Evolutionary conservation across 2,329 filamentous ascomycete genomes (phyloP), one percentile per base, ranked within the genome.

Genomic region (Paramyrothecium sp.): DNA sequence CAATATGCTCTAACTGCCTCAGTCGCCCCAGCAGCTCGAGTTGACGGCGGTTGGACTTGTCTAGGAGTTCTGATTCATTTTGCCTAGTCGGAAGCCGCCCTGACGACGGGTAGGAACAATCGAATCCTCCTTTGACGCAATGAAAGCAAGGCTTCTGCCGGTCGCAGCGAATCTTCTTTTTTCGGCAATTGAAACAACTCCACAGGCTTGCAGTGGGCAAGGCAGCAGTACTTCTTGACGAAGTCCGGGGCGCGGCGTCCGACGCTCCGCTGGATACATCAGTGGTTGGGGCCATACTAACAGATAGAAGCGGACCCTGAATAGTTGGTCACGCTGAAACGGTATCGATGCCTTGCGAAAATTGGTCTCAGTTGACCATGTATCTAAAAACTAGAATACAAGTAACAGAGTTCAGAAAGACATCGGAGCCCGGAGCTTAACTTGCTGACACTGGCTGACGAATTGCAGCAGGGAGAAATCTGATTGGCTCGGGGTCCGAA

Each of bases 181-280:
- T 67, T 13, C 69, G 67, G 49, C 69, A 72, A 22, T 63, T 64
- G 30, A 71, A 60, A 47, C 69, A 72, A 58, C 67, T 72, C 69
- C 69, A 72, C 55, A 67, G 13, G 38, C 38, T 44, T 30, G 26
- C 26, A 44, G 13, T 16, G 38, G 38, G 38, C n/a, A 19, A 19
- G 38, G 5, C n/a, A 16, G 38, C 13, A 19, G 13, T 44, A 44
- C n/a, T 12, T 19, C 13, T 44, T 19, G 38, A n/a, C n/a, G n/a
- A 17, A 5, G 38, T 19, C 38, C 38, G 38, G n/a, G 38, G 13
- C 4, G 38, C n/a, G 13, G 38, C 38, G n/a, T 44, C 38, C 13
- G 38, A 44, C 38, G 26, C 26, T 30, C 26, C 26, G 26, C 26
- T 30, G 4, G 26, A 30, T 30, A 10, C 26, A 30, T 30, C 10